Evolutionary conservation across 495 filamentous ascomycete genomes (phyloP).

Genomic region (Immersiella caudata): DNA sequence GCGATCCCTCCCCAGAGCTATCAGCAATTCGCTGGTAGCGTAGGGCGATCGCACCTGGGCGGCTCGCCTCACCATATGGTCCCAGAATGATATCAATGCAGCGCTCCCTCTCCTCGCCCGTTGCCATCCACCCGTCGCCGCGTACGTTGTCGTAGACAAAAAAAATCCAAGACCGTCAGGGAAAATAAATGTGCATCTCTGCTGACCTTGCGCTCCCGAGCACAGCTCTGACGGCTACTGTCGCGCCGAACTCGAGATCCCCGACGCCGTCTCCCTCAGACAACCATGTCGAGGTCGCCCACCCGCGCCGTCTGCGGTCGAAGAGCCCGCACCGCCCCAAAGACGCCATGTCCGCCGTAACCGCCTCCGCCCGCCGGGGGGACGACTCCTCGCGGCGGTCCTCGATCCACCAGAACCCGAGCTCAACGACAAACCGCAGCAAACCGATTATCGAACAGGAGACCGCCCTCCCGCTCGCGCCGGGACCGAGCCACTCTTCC

Average conservation of each 20-base stretch:
- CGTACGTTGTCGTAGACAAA: constrained; percentile 50
- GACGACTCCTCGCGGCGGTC: constrained; percentile 44
- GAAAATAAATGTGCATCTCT: constrained; percentile 25
- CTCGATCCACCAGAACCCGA: constrained; percentile 42
- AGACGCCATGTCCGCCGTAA: constrained; percentile 39
- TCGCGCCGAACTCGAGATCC: constrained; percentile 42
- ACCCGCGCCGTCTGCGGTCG: constrained; percentile 44
- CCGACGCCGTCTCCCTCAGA: constrained; percentile 49
- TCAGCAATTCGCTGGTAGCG: constrained; percentile 29
- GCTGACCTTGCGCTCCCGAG: constrained; percentile 36
- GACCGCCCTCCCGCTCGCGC: constrained; percentile 30
- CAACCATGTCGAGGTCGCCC: constrained; percentile 47
- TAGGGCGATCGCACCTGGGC: constrained; percentile 36
- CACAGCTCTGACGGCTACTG: constrained; percentile 37
- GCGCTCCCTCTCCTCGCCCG: constrained; percentile 56
- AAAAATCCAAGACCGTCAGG: background rate
- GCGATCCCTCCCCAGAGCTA: constrained; percentile 19
- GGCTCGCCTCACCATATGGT: constrained; percentile 39
- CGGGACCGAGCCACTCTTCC: constrained; percentile 31
- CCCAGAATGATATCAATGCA: constrained; percentile 60
- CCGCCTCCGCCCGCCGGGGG: constrained; percentile 35
- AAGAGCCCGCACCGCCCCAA: constrained; percentile 47
- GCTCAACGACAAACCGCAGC: constrained; percentile 39
- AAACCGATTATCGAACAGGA: constrained; percentile 53
- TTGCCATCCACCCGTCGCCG: constrained; percentile 53